Evolutionary conservation across 2,329 filamentous ascomycete genomes (phyloP).

Genomic region (Fusarium fracticaudum): DNA sequence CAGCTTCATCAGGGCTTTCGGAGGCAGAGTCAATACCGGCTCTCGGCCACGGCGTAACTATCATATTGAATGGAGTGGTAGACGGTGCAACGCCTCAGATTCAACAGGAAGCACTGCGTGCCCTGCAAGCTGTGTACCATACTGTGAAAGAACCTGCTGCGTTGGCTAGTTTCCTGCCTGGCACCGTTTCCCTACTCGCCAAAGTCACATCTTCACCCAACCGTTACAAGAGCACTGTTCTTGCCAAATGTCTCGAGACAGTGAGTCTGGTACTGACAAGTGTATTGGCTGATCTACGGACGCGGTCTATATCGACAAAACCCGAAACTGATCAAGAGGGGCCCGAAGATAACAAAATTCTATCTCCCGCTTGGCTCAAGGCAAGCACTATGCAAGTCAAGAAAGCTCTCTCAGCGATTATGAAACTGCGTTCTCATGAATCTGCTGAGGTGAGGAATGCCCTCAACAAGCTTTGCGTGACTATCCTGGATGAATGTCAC

Average conservation of each 20-base stretch:
- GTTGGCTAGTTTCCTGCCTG: conserved; percentile 86
- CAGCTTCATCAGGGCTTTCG: conserved; percentile 60
- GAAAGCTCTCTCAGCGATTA: conserved; percentile 79
- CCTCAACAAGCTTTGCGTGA: conserved; percentile 76
- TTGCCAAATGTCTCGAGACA: conserved; percentile 69
- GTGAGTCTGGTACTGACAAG: conserved; percentile 64
- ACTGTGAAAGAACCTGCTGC: conserved; percentile 77
- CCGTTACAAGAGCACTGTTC: conserved; percentile 64
- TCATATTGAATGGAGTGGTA: conserved; percentile 78
- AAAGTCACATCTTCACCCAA: conserved; percentile 77
- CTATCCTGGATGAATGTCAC: conserved; percentile 81
- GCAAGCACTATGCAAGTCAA: conserved; percentile 85
- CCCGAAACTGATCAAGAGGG: conserved; percentile 39
- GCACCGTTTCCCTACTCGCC: conserved; percentile 83
- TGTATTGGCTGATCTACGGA: conserved; percentile 67
- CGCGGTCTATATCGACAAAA: conserved; percentile 56
- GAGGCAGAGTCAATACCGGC: conserved; percentile 74
- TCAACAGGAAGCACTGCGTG: conserved; percentile 74
- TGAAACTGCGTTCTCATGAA: conserved; percentile 78
- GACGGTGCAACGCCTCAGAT: conserved; percentile 72
- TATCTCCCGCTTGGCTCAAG: conserved; percentile 74
- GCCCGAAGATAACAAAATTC: conserved; percentile 47
- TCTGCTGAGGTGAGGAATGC: conserved; percentile 73
- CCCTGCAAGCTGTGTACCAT: conserved; percentile 69
- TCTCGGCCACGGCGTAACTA: conserved; percentile 82